Conservation (phyloP, 148 eudicot genomes). For the Chenopodium suecicum region DNA sequence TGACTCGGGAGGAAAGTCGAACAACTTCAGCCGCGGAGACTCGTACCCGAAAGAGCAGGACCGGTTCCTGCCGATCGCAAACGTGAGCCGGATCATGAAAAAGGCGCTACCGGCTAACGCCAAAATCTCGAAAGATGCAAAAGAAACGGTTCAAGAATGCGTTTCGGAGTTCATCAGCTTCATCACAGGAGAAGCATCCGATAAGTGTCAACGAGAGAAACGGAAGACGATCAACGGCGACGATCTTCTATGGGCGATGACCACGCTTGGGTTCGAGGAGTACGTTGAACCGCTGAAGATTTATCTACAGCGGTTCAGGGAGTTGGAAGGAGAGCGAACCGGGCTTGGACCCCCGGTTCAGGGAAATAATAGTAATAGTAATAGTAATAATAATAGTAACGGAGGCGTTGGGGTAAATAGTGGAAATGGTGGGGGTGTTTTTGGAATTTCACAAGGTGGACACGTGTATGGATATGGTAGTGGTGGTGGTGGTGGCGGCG, state of each 20-base stretch:
- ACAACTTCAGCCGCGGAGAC: slow-evolving; percentile 24
- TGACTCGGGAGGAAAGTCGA: slow-evolving; percentile 50
- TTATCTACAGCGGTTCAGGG: slow-evolving; percentile 53
- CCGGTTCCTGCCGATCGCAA: slow-evolving; percentile 55
- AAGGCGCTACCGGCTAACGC: slow-evolving; percentile 59
- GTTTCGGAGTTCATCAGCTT: slow-evolving; percentile 66
- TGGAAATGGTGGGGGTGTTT: slow-evolving; percentile 28
- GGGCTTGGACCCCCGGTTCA: slow-evolving; percentile 29
- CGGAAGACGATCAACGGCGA: slow-evolving; percentile 68
- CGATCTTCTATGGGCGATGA: slow-evolving; percentile 65
- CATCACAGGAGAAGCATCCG: slow-evolving; percentile 60
- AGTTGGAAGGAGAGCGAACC: slow-evolving; percentile 55
- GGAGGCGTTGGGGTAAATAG: slow-evolving; percentile 23
- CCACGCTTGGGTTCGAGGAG: slow-evolving; percentile 59
- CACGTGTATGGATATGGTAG: slow-evolving; percentile 39
- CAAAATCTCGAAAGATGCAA: slow-evolving; percentile 58
- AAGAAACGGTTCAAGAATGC: slow-evolving; percentile 63
- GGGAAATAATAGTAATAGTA: slow-evolving; percentile 28
- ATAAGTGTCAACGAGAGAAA: slow-evolving; percentile 60
- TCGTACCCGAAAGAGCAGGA: slow-evolving; percentile 48
- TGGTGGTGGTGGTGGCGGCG: not conserved
- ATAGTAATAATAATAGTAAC: slow-evolving; percentile 21
- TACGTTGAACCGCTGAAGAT: slow-evolving; percentile 57
- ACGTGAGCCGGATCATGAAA: slow-evolving; percentile 61
- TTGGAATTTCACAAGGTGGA: slow-evolving; percentile 36